A percentile compares a stretch with the other conserved stretches of the same genome.
Evolutionary conservation across 805 yeast genomes (phyloP).

Genomic region (Metschnikowia cerradonensis): DNA sequence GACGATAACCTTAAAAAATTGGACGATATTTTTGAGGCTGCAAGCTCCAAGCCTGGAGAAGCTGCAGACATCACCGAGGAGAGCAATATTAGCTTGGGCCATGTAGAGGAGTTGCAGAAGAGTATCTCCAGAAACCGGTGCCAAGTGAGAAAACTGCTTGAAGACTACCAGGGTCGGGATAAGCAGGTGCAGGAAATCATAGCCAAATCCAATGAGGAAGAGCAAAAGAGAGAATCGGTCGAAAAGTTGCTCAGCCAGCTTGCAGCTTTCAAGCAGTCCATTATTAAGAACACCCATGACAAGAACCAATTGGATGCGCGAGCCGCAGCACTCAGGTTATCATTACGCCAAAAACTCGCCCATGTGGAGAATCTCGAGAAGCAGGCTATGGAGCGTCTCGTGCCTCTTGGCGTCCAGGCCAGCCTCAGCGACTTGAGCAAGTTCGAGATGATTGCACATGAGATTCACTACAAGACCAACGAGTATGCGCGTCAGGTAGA

Average conservation of each 20-base stretch:
- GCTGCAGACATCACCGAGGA: constrained; percentile 12
- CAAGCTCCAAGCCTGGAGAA: constrained; percentile 3
- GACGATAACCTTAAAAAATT: constrained; percentile 18
- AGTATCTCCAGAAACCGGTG: background rate
- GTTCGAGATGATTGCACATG: constrained; percentile 27
- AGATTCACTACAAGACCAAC: constrained; percentile 22
- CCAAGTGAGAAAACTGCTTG: constrained; percentile 1
- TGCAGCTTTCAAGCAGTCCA: constrained; percentile 14
- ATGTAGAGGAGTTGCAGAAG: constrained; percentile 10
- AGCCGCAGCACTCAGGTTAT: constrained; percentile 22
- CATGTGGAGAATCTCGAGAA: constrained; percentile 22
- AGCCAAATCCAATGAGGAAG: background rate
- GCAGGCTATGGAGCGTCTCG: constrained; percentile 22
- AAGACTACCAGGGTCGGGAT: constrained; percentile 1
- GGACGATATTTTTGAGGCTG: constrained; percentile 13
- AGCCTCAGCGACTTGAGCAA: constrained; percentile 20
- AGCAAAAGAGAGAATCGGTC: background rate
- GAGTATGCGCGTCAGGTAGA: constrained; percentile 8
- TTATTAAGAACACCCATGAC: constrained; percentile 11
- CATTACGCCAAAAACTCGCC: constrained; percentile 25
- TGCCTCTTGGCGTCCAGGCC: constrained; percentile 32
- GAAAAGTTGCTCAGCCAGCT: constrained; percentile 28
- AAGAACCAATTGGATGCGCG: constrained; percentile 31
- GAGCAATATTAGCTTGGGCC: constrained; percentile 17
- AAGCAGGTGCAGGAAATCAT: constrained; percentile 8